These are phyloP conservation scores for Elongisporangium senticosum DNA, from an alignment of 352 stramenopile species.

Conservation along the genomic window DNA sequence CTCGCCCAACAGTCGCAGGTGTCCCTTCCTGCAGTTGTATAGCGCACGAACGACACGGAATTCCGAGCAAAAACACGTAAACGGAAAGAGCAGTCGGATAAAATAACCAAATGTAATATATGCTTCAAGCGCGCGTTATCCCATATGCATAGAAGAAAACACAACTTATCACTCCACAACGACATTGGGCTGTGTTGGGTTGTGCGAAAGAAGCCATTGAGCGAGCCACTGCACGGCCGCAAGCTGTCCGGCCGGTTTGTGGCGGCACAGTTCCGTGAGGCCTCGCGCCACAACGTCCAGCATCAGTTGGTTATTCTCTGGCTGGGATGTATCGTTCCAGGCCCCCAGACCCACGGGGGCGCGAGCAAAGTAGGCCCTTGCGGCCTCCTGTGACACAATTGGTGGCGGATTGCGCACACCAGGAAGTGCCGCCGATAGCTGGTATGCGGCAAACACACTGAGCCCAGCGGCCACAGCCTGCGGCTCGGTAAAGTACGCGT, in stretches of 20 bases:
- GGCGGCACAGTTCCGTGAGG: conserved; percentile 73
- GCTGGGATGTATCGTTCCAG: conserved; percentile 35
- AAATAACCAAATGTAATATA: neutral
- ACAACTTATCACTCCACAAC: conserved; percentile 25
- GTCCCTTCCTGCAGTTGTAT: neutral
- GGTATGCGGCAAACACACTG: conserved; percentile 41
- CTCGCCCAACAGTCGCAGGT: neutral
- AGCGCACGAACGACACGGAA: neutral
- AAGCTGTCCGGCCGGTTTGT: conserved; percentile 58
- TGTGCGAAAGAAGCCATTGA: conserved; percentile 81
- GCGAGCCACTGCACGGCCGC: conserved; percentile 81
- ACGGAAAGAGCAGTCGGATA: no score
- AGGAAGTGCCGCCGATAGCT: conserved; percentile 55
- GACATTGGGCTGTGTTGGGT: conserved; percentile 79
- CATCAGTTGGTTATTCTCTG: conserved; percentile 34
- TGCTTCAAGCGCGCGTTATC: neutral
- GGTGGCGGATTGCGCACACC: conserved; percentile 49
- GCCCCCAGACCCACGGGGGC: conserved; percentile 39
- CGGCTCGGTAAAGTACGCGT: conserved; percentile 52
- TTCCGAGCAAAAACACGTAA: neutral
- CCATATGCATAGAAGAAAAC: neutral
- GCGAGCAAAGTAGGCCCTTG: conserved; percentile 54
- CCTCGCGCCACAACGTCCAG: conserved; percentile 67
- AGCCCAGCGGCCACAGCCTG: conserved; percentile 28
- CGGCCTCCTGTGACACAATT: conserved; percentile 52